Base-by-base conservation (phyloP, 202 grass and related monocot species). In the Thinopyrum obtusiflorum region DNA sequence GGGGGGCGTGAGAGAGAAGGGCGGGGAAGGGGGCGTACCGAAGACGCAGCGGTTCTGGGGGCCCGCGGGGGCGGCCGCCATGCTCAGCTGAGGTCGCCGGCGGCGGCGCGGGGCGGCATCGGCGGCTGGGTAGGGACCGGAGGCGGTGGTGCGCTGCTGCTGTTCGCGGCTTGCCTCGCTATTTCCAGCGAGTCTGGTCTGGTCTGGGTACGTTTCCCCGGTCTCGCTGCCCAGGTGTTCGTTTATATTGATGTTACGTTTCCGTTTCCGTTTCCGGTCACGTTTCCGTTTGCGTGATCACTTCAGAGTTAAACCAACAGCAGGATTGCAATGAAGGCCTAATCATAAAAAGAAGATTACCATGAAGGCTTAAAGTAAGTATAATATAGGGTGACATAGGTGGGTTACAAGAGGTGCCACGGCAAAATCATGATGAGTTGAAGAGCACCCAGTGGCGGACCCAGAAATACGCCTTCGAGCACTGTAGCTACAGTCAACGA, bases 31-130 rank as follows among this genome's bases (percentile, higher is more conserved):
- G 80, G 63, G 47, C 84, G 84, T 73, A 98, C 97, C 97, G 66
- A 98, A 98, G 68, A 98, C 97, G 90, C 93, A 98, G 67, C 97
- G 92, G 61, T 96, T 93, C 85, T 94, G 97, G 35, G 86, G 55
- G 78, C 86, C 86, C 42, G 82, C 65, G 11, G 86, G 72, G 51
- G 89, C 78, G 59, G 89, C 86, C 44, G 86, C 89, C 89, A 91
- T 91, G 82, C 77, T 91, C 86, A 79, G 72, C 73, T 65, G 71
- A n/a, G 40, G 61, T 68, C 36, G 85, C n/a, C 69, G 55, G 40
- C 70, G 77, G 40, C 81, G 37, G 77, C 40, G 71, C 69, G 39
- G 42, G 23, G 49, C 39, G 9, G 77, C 85, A 82, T 84, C 85
- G 71, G 85, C 11, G 51, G 57, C 17, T 11, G 44, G 21, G 70